These are phyloP conservation scores for Cladosporium sp. DNA, from an alignment of 2,329 filamentous ascomycete genomes.

Conservation along the genomic window DNA sequence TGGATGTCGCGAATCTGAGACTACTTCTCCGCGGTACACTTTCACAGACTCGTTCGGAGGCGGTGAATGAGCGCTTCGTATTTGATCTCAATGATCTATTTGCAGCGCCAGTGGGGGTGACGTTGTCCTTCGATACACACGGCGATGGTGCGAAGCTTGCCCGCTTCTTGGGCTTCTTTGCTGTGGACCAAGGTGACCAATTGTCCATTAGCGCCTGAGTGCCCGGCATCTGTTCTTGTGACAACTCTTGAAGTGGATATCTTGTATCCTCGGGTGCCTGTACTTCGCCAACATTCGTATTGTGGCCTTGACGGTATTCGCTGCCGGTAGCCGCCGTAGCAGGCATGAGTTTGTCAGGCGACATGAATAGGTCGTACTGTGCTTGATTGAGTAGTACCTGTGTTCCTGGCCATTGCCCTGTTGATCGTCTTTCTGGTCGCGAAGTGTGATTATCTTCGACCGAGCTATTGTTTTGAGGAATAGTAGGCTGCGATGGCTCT, in stretches of 20 bases:
- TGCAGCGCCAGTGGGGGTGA: not conserved
- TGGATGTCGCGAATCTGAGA: conserved; percentile 22
- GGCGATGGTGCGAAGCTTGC: conserved; percentile 5
- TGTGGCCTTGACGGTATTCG: conserved; percentile 20
- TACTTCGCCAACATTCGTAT: not conserved
- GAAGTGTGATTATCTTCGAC: not conserved
- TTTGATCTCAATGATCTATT: not conserved
- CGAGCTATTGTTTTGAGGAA: not conserved
- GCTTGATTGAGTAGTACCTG: conserved; percentile 27
- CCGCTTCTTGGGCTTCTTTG: conserved; percentile 33
- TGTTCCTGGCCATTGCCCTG: conserved; percentile 24
- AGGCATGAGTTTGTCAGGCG: conserved; percentile 24
- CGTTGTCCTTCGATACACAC: not conserved
- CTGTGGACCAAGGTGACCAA: conserved; percentile 37
- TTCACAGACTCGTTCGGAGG: conserved; percentile 3
- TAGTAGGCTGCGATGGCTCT: not conserved
- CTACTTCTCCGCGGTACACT: conserved; percentile 19
- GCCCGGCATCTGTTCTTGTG: conserved; percentile 30
- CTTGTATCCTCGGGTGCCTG: conserved; percentile 10
- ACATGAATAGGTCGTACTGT: conserved; percentile 26
- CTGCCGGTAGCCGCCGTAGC: conserved; percentile 28
- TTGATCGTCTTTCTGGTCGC: not conserved
- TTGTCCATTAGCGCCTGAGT: conserved; percentile 43
- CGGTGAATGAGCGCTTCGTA: not conserved
- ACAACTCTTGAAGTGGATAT: conserved; percentile 18